Conservation (phyloP, 1,139 yeast genomes). For the Geotrichum carabidarum region DNA sequence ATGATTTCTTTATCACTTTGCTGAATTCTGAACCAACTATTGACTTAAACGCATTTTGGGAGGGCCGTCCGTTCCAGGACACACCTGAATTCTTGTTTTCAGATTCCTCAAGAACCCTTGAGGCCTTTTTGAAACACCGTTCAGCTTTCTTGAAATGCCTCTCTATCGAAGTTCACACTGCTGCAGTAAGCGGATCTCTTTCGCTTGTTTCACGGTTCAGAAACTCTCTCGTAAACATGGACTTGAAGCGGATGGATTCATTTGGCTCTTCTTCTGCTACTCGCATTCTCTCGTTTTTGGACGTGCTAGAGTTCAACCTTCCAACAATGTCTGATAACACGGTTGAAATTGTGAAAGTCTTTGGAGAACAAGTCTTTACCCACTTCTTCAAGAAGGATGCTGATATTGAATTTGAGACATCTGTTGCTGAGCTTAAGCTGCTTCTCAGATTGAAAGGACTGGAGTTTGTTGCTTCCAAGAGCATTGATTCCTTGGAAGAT, state of each 20-base stretch:
- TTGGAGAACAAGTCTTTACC: slow-evolving; percentile 15
- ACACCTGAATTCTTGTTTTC: slow-evolving; percentile 33
- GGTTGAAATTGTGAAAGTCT: slow-evolving; percentile 4
- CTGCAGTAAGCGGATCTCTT: slow-evolving; percentile 49
- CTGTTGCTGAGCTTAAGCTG: slow-evolving; percentile 25
- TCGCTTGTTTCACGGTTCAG: slow-evolving; percentile 54
- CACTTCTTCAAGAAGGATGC: slow-evolving; percentile 13
- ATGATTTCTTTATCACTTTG: slow-evolving; percentile 49
- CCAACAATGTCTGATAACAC: slow-evolving; percentile 6
- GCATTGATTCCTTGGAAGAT: slow-evolving; percentile 23
- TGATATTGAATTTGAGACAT: slow-evolving; percentile 19
- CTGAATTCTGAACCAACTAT: slow-evolving; percentile 54
- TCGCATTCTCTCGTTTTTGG: slow-evolving; percentile 61
- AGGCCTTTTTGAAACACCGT: slow-evolving; percentile 60
- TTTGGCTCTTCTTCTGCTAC: slow-evolving; percentile 46
- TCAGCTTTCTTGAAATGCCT: slow-evolving; percentile 58
- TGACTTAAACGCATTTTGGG: slow-evolving; percentile 48
- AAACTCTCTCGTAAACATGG: slow-evolving; percentile 46
- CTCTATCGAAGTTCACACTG: slow-evolving; percentile 65
- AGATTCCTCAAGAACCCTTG: slow-evolving; percentile 48
- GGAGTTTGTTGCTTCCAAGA: slow-evolving; percentile 26
- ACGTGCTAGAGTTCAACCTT: slow-evolving; percentile 56
- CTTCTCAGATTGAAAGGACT: slow-evolving; percentile 30
- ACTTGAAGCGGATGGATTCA: slow-evolving; percentile 22
- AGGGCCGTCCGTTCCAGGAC: slow-evolving; percentile 43